Evolutionary conservation across 1,284 basidiomycete genomes (phyloP).

Genomic region (Naganishia albida): DNA sequence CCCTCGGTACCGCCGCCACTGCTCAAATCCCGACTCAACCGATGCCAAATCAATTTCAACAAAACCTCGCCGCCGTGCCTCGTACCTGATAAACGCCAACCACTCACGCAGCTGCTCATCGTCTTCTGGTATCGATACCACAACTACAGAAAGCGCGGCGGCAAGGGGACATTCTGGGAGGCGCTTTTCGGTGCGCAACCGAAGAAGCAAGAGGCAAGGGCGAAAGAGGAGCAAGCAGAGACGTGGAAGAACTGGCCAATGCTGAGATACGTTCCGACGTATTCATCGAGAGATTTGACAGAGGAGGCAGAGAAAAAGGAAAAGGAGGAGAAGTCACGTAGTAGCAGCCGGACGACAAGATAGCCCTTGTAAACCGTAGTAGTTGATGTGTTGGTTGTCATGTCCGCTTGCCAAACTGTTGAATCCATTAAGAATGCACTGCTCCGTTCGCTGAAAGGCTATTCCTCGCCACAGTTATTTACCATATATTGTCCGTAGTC

Average conservation of each 20-base stretch:
- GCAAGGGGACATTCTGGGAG: slow-evolving; percentile 29
- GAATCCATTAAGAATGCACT: too few species aligned
- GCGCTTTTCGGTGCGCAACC: slow-evolving; percentile 26
- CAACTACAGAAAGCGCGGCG: slow-evolving; percentile 27
- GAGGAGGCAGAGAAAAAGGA: slow-evolving; percentile 30
- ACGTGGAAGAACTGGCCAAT: slow-evolving; percentile 34
- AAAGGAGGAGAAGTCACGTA: slow-evolving; percentile 15
- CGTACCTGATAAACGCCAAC: too few species aligned
- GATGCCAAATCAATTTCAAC: neutral
- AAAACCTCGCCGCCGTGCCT: neutral
- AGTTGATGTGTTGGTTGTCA: too few species aligned
- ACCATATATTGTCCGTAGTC: too few species aligned
- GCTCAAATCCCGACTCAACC: too few species aligned
- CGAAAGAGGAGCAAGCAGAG: slow-evolving; percentile 19
- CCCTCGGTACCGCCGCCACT: neutral
- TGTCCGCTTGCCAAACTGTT: too few species aligned
- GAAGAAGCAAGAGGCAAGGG: slow-evolving; percentile 5
- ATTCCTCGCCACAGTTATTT: too few species aligned
- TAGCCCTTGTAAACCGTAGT: too few species aligned
- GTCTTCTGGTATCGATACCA: slow-evolving; percentile 25
- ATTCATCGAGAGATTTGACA: slow-evolving; percentile 24
- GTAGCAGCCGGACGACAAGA: neutral
- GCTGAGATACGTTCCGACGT: slow-evolving; percentile 32
- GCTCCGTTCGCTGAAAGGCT: too few species aligned
- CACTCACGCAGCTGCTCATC: slow-evolving; percentile 5